These are phyloP conservation scores for Leccinum longicurvipes DNA, from an alignment of 768 basidiomycete genomes.

Conservation along the genomic window DNA sequence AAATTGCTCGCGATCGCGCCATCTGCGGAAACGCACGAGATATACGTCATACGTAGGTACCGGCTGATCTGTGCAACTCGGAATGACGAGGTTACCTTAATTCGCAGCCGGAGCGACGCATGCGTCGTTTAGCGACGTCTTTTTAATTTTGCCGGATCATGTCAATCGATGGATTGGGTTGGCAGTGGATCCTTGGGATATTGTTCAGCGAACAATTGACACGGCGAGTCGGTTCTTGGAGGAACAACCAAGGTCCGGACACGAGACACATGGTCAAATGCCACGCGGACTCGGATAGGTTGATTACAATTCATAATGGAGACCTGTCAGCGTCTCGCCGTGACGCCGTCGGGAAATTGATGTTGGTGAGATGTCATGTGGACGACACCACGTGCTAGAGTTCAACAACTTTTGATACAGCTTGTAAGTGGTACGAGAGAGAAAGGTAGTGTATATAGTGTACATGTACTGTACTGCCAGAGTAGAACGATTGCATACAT, in stretches of 20 bases:
- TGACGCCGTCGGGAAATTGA: constrained; percentile 2
- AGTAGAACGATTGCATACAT: neutral
- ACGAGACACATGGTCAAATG: constrained; percentile 1
- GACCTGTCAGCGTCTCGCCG: neutral
- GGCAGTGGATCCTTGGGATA: constrained; percentile 11
- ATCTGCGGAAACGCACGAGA: constrained; percentile 1
- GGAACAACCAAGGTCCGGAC: neutral
- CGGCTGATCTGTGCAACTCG: neutral
- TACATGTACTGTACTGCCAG: neutral
- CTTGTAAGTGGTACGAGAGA: neutral
- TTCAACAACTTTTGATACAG: neutral
- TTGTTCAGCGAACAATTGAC: constrained; percentile 20
- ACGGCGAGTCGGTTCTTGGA: constrained; percentile 20
- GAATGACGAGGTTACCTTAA: neutral
- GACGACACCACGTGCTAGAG: neutral
- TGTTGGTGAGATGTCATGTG: constrained; percentile 8
- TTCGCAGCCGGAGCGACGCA: constrained; percentile 29
- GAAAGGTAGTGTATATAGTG: neutral
- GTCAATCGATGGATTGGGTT: constrained; percentile 29
- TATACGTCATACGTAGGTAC: constrained; percentile 14
- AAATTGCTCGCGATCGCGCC: constrained; percentile 31
- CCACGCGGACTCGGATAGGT: too few species aligned
- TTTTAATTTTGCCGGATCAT: constrained; percentile 30
- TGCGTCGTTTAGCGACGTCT: constrained; percentile 35
- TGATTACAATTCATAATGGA: neutral